Conservation (phyloP, 345 rosid genomes). For the Arabidopsis suecica region DNA sequence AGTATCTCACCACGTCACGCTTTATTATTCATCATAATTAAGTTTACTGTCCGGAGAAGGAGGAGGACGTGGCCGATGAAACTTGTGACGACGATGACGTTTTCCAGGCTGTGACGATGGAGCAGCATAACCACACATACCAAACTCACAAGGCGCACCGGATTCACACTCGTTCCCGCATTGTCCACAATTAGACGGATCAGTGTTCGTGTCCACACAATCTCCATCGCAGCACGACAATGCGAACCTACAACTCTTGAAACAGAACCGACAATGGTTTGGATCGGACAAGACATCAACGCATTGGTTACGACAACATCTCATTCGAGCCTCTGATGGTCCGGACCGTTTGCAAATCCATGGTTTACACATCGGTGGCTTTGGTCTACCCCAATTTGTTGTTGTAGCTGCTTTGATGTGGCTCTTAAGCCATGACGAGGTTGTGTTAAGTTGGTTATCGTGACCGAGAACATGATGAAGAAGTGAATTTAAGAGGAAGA, state of each 20-base stretch:
- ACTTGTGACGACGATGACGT: slow-evolving; percentile 28
- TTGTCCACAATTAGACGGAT: slow-evolving; percentile 42
- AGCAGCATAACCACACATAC: slow-evolving; percentile 48
- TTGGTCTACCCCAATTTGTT: slow-evolving; percentile 20
- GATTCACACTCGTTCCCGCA: slow-evolving; percentile 40
- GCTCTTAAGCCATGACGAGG: slow-evolving; percentile 40
- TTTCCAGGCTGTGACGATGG: slow-evolving; percentile 33
- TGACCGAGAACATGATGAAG: slow-evolving; percentile 30
- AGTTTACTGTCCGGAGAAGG: slow-evolving; percentile 32
- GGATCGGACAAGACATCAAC: slow-evolving; percentile 43
- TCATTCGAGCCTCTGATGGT: slow-evolving; percentile 41
- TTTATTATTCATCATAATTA: slow-evolving; percentile 27
- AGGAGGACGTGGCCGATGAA: slow-evolving; percentile 24
- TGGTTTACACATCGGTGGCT: slow-evolving; percentile 40
- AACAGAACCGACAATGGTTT: slow-evolving; percentile 45
- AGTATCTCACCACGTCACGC: slow-evolving; percentile 12
- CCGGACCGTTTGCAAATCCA: slow-evolving; percentile 31
- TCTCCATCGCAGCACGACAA: slow-evolving; percentile 36
- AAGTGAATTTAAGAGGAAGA: slow-evolving; percentile 25
- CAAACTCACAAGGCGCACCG: slow-evolving; percentile 46
- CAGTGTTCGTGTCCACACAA: slow-evolving; percentile 38
- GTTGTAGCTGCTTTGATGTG: slow-evolving; percentile 11
- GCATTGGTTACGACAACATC: slow-evolving; percentile 45
- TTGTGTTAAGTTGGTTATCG: slow-evolving; percentile 26
- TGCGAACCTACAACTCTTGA: slow-evolving; percentile 31